A percentile compares a stretch with the other conserved stretches of the same genome.
These are phyloP conservation scores for Cercospora beticola DNA, from an alignment of 2,329 filamentous ascomycete species.

Conservation along the genomic window DNA sequence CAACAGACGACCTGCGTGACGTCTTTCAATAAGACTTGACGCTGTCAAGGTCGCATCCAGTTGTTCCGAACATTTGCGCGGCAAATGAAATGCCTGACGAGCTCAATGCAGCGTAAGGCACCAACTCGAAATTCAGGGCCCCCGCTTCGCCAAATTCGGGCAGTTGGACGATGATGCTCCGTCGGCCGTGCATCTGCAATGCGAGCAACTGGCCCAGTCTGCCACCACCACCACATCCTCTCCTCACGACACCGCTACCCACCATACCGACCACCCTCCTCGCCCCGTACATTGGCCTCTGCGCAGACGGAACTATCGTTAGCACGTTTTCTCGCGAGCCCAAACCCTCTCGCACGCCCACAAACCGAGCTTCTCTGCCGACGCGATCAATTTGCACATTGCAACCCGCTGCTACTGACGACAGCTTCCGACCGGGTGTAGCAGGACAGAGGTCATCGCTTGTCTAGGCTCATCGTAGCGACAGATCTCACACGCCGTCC, in stretches of 20 bases:
- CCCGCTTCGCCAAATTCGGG: constrained; percentile 4
- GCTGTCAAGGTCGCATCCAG: neutral
- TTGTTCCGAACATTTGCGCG: neutral
- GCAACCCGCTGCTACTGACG: neutral
- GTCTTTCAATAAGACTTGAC: constrained; percentile 2
- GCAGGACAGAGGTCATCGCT: neutral
- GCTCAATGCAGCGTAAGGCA: neutral
- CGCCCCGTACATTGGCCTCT: neutral
- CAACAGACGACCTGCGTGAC: neutral
- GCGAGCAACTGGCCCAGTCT: neutral
- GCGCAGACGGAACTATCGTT: neutral
- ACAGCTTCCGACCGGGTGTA: neutral
- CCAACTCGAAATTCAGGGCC: constrained; percentile 1
- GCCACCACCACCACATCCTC: neutral
- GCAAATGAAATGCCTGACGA: neutral
- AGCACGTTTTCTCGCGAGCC: neutral
- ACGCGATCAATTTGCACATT: constrained; percentile 1
- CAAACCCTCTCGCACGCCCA: constrained; percentile 5
- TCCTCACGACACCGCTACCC: neutral
- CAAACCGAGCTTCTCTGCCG: constrained; percentile 7
- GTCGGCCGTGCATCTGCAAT: neutral
- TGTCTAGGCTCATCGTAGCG: neutral
- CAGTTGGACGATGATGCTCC: constrained; percentile 3
- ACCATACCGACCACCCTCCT: neutral
- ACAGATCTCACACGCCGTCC: neutral